Conservation (phyloP, 1,139 yeast species). For the Kodamaea suecica region DNA sequence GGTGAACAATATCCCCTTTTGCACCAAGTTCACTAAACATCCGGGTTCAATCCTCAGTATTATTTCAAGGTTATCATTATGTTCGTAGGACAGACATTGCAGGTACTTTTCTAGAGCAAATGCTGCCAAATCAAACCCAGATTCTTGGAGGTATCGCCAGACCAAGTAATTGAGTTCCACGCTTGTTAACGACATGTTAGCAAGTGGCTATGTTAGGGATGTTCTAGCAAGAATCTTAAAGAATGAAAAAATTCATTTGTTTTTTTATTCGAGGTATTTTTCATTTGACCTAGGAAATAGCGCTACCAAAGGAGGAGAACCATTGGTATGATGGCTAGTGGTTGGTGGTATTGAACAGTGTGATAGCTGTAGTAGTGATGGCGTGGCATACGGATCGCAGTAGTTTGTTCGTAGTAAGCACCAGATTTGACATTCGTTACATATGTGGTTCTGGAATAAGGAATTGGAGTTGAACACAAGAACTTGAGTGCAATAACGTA, state of each 20-base stretch:
- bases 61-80: constrained; percentile 38
- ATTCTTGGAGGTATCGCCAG: constrained; percentile 91
- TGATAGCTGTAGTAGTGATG: background rate
- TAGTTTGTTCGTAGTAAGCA: no score
- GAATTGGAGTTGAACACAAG: no score
- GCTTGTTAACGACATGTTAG: constrained; percentile 72
- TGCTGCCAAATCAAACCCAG: constrained; percentile 78
- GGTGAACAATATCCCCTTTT: constrained; percentile 75
- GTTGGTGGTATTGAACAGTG: background rate
- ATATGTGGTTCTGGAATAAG: no score
- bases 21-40: constrained; percentile 73
- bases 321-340: constrained; percentile 1
- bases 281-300: no score
- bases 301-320: background rate
- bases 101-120: constrained; percentile 79
- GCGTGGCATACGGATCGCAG: no score
- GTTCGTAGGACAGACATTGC: constrained; percentile 57
- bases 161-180: constrained; percentile 84
- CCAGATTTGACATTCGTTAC: no score
- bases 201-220: background rate
- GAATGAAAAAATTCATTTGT: constrained; percentile 1
- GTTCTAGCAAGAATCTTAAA: background rate
- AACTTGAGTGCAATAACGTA: no score
- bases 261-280: no score
- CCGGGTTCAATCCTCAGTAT: constrained; percentile 61